Evolutionary conservation across 140 eudicot species (phyloP), one percentile per base, ranked within the genome.

Genomic region (Cichorium intybus): DNA sequence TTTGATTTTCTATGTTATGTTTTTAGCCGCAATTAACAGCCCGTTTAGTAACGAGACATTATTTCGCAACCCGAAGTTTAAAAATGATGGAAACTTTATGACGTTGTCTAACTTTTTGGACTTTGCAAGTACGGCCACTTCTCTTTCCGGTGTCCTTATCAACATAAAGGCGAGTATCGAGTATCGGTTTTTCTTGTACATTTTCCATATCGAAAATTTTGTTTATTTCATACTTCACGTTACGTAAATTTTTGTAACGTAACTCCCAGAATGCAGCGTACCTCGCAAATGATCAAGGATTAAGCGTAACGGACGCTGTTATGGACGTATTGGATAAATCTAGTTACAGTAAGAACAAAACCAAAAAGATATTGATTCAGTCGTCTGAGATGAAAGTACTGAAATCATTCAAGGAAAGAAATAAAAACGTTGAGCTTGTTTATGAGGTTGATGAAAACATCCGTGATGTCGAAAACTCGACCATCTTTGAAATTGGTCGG

Each of bases 91-190:
- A 52, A 56, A 81, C 3, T 43, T 85, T 7, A 27, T 80, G 74
- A 48, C 62, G 0, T 46, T 89, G 50, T 59, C 86, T 7, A 80
- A 89, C 11, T 89, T 89, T 69, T 72, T 89, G 76, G 71, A 66
- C n/a, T 65, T 78, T 7, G 88, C 97, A 21, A 79, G 74, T n/a
- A 82, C 85, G 47, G 73, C 84, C 6, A 62, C 86, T 77, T 79
- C 95, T 33, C 69, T 89, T 37, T 80, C 90, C 10, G 97, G 88
- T 46, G 83, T 89, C 58, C 22, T 89, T 23, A 79, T 89, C 73
- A 39, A 73, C 64, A 79, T 89, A 60, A 84, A 89, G 97, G 97
- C 78, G 31, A 75, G 89, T 75, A 53, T 52, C 9, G 1, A 26
- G 3, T 26, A 4, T 26, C 29, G 3, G 4, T 26, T 54, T 18